Conservation (phyloP, 108 stramenopile genomes). For the Mediolabrus comicus region DNA sequence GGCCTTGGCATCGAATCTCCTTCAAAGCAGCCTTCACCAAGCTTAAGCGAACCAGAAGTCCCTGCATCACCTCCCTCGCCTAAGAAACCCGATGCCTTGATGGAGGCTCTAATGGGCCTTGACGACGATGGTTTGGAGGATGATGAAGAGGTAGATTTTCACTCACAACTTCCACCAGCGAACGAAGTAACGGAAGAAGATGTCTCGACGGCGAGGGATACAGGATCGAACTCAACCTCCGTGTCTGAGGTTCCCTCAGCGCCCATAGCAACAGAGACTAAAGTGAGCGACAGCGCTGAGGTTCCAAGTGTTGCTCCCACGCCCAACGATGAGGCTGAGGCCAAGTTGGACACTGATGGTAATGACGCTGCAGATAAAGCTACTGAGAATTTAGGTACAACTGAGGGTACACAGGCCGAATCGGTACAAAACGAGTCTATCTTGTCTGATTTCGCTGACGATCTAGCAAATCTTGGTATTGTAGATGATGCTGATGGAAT, state of each 20-base stretch:
- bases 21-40: neutral
- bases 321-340: neutral
- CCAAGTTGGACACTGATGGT: neutral
- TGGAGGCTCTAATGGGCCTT: slow-evolving; percentile 65
- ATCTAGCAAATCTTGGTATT: slow-evolving; percentile 52
- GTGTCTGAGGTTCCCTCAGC: neutral
- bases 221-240: neutral
- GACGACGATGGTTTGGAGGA: slow-evolving; percentile 60
- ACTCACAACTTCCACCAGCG: neutral
- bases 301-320: neutral
- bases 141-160: slow-evolving; percentile 39
- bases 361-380: slow-evolving; percentile 6
- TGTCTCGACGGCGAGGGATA: neutral
- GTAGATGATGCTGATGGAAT: slow-evolving; percentile 40
- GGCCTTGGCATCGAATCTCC: slow-evolving; percentile 50
- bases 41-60: neutral
- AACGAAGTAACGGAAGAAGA: slow-evolving; percentile 1
- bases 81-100: slow-evolving; percentile 45
- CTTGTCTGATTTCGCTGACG: slow-evolving; percentile 19
- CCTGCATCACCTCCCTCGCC: slow-evolving; percentile 34
- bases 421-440: slow-evolving; percentile 1
- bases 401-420: neutral
- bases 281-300: neutral
- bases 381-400: neutral
- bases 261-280: neutral